Evolutionary conservation across 768 basidiomycete species (phyloP).

Genomic region (Krasilnikovozyma curviuscula): DNA sequence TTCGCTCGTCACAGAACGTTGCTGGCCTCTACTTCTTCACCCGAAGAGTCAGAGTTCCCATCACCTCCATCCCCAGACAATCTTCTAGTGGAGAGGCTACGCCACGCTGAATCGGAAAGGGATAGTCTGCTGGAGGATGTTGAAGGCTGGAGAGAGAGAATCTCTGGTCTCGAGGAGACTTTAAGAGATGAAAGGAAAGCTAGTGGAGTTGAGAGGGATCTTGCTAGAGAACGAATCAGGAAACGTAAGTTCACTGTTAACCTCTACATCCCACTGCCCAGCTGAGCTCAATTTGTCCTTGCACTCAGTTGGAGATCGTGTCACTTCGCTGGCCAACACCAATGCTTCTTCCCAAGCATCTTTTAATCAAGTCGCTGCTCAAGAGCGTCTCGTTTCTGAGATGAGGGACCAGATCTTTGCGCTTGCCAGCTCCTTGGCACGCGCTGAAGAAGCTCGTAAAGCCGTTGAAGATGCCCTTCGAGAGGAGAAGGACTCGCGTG

Average conservation of each 20-base stretch:
- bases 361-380: slow-evolving; percentile 18
- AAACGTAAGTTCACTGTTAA: slow-evolving; percentile 19
- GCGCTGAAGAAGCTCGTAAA: slow-evolving; percentile 3
- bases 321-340: slow-evolving; percentile 15
- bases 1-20: background rate
- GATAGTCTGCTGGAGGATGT: slow-evolving; percentile 77
- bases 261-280: background rate
- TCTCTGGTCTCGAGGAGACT: slow-evolving; percentile 55
- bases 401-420: slow-evolving; percentile 28
- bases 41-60: background rate
- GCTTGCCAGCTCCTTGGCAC: slow-evolving; percentile 26
- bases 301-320: slow-evolving; percentile 19
- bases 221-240: slow-evolving; percentile 44
- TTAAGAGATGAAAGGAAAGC: slow-evolving; percentile 43
- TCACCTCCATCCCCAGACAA: background rate
- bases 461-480: slow-evolving; percentile 1
- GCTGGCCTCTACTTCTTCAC: background rate
- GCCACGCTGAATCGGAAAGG: slow-evolving; percentile 67
- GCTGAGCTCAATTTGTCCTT: background rate
- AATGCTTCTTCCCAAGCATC: slow-evolving; percentile 6
- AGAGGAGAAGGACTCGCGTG: background rate
- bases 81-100: slow-evolving; percentile 32
- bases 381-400: slow-evolving; percentile 24
- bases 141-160: slow-evolving; percentile 64
- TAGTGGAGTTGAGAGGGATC: slow-evolving; percentile 58